Conservation (phyloP, 2,329 filamentous ascomycete species). For the Sporothrix inflata region DNA sequence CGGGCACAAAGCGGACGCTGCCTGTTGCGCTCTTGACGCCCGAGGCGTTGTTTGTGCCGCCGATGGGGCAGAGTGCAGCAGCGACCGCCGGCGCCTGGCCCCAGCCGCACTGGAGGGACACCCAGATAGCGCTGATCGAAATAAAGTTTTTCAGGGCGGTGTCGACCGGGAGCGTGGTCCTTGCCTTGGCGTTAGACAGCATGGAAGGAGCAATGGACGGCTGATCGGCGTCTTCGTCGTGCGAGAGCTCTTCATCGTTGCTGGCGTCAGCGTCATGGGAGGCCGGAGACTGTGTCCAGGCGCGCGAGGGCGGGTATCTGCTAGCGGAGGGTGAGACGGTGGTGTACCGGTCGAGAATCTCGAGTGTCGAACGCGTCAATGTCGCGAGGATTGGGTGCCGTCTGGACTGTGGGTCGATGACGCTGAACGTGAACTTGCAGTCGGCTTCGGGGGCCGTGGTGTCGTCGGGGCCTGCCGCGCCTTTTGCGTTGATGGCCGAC, state of each 20-base stretch:
- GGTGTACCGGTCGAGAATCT: constrained; percentile 70
- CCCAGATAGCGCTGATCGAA: constrained; percentile 56
- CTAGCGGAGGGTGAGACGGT: constrained; percentile 53
- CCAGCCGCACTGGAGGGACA: constrained; percentile 52
- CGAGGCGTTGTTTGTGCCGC: neutral
- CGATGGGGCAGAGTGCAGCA: neutral
- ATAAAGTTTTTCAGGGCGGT: constrained; percentile 53
- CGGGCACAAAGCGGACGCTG: constrained; percentile 17
- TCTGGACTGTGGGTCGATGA: constrained; percentile 69
- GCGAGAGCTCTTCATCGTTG: constrained; percentile 29
- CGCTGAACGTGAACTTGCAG: constrained; percentile 73
- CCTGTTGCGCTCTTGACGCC: neutral
- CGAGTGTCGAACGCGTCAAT: constrained; percentile 64
- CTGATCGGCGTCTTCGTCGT: constrained; percentile 15
- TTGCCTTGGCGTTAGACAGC: constrained; percentile 35
- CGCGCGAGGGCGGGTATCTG: constrained; percentile 52
- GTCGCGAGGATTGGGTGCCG: constrained; percentile 76
- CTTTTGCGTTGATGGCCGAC: constrained; percentile 25
- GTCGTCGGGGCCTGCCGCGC: neutral
- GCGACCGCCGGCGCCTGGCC: constrained; percentile 16
- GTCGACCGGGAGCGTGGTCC: constrained; percentile 46
- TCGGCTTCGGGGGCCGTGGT: constrained; percentile 43
- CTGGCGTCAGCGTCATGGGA: constrained; percentile 36
- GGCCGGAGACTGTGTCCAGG: constrained; percentile 33
- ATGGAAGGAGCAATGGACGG: constrained; percentile 24